Base-by-base conservation (phyloP, 768 basidiomycete species). In the Tulasnella sp. region DNA sequence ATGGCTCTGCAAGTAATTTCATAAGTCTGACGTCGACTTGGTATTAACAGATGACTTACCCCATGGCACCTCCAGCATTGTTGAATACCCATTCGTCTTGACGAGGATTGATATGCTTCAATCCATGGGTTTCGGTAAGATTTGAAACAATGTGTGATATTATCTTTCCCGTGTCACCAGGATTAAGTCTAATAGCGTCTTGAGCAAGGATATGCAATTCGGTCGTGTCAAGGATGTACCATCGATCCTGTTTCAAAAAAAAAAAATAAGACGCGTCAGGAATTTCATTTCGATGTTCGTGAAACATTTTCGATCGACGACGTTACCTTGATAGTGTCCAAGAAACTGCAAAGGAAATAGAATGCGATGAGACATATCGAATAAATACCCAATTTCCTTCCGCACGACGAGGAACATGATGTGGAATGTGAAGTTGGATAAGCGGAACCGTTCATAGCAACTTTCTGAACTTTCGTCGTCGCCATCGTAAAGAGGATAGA, bases 51-150 rank as follows among this genome's bases (percentile, higher is more conserved):
- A 12, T 3, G 37, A 50, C 53, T 60, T 61, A 46, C 48, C 91
- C 91, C 92, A 93, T 96, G 0, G 91, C 91, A 54, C 95, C 95
- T 9, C 92, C 95, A 0, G 93, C 92, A 60, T 96, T 98, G 71
- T 80, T 96, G 67, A 93, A 85, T 22, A 95, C 77, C 93, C 93
- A 96, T 61, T 96, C 91, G 32, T 70, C 69, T 19, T 74, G 41
- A 68, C 82, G 60, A n/a, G 66, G 45, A 59, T 74, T 72, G 44
- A 79, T 72, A n/a, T 69, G 56, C 27, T 70, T 69, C 42, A 74
- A 60, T 0, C 86, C 78, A 63, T 91, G 83, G 1, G 77, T 79
- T 13, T 67, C 64, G 5, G 80, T 81, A 56, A 98, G 81, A 64
- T 89, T 86, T 24, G 75, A 61, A 52, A 92, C 69, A 57, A 98